phyloP scores from a whole-genome alignment of 352 stramenopile species.

The Thraustochytrium striatum region DNA sequence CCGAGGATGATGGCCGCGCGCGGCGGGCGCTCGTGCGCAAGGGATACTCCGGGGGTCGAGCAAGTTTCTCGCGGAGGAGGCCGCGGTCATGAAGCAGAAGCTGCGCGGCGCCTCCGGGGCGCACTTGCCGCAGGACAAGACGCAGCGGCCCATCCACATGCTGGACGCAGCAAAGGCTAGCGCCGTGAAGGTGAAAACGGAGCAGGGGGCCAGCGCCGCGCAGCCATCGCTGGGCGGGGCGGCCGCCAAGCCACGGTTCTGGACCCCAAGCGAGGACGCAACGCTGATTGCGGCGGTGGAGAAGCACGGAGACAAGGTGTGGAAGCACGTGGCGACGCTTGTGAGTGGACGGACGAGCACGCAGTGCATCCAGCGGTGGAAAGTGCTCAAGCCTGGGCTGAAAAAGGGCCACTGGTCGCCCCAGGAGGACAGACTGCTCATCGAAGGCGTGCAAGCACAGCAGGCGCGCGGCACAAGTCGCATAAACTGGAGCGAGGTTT shows the following conservation, averaged over 20 bases:
- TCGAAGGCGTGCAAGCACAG: neutral
- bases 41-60: conserved; percentile 31
- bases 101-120: conserved; percentile 23
- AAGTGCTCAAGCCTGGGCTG: conserved; percentile 78
- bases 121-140: conserved; percentile 1
- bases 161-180: neutral
- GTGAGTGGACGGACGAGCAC: conserved; percentile 74
- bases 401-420: conserved; percentile 81
- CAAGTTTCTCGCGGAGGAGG: conserved; percentile 26
- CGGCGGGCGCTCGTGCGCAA: conserved; percentile 17
- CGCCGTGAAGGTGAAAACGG: neutral
- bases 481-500: conserved; percentile 45
- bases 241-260: conserved; percentile 50
- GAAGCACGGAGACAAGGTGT: conserved; percentile 77
- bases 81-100: conserved; percentile 30
- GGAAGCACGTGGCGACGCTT: conserved; percentile 77
- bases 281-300: conserved; percentile 72
- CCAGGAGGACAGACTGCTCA: conserved; percentile 66
- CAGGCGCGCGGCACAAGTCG: neutral
- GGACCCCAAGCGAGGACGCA: conserved; percentile 74
- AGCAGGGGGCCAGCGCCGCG: neutral
- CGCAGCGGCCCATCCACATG: conserved; percentile 4
- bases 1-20: neutral
- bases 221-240: neutral
- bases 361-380: conserved; percentile 81